phyloP scores from a whole-genome alignment of 306 rosid genomes.

The Comarum palustre region DNA sequence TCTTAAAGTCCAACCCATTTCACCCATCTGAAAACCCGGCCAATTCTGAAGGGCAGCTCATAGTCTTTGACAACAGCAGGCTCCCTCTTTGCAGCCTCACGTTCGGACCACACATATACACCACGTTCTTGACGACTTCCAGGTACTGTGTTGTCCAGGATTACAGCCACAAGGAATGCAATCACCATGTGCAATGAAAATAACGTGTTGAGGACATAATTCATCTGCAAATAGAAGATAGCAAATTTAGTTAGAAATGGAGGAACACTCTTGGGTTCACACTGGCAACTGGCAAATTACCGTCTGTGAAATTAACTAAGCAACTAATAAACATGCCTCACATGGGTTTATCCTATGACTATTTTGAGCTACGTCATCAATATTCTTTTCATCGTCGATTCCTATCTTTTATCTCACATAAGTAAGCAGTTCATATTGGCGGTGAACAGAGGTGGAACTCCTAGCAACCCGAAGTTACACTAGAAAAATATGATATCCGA shows the following conservation, averaged over 20 bases:
- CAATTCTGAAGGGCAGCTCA: slow-evolving; percentile 70
- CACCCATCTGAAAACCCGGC: slow-evolving; percentile 91
- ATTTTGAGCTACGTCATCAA: neutral
- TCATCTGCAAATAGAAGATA: slow-evolving; percentile 49
- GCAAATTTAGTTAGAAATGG: neutral
- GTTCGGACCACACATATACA: slow-evolving; percentile 88
- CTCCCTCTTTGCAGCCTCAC: slow-evolving; percentile 75
- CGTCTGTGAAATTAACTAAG: neutral
- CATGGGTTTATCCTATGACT: neutral
- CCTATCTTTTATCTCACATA: neutral
- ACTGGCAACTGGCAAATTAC: slow-evolving; percentile 1
- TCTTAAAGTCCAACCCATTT: slow-evolving; percentile 84
- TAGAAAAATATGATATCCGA: neutral
- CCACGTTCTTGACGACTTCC: slow-evolving; percentile 92
- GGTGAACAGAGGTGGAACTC: neutral
- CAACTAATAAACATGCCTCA: neutral
- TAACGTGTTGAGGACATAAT: slow-evolving; percentile 71
- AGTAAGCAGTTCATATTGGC: neutral
- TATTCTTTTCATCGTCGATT: neutral
- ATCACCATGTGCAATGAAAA: slow-evolving; percentile 81
- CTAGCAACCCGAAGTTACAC: neutral
- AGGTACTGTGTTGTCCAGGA: slow-evolving; percentile 96
- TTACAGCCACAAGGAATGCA: slow-evolving; percentile 79
- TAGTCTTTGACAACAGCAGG: slow-evolving; percentile 81
- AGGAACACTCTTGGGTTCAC: too few relatives aligned